Conservation (phyloP, 2,329 filamentous ascomycete genomes). For the Stachybotrys chartarum region DNA sequence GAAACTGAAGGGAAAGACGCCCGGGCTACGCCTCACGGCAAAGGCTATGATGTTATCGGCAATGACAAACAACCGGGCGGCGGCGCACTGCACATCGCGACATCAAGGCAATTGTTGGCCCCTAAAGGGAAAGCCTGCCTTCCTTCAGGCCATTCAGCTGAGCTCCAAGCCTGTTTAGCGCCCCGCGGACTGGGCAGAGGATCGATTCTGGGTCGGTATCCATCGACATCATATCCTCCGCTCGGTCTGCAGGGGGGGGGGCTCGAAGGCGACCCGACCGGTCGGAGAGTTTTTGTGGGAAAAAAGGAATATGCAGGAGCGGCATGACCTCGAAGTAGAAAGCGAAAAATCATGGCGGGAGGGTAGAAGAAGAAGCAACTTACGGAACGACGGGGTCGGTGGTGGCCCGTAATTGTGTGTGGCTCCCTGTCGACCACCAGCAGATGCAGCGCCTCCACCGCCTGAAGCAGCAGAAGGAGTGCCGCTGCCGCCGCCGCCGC, state of each 20-base stretch:
- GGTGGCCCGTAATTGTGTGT: slow-evolving; percentile 20
- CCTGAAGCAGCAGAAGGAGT: too few species aligned
- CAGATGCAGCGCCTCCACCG: neutral
- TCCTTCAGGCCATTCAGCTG: neutral
- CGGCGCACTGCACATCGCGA: neutral
- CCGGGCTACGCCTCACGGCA: too few species aligned
- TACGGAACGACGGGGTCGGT: slow-evolving; percentile 46
- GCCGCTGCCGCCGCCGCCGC: neutral
- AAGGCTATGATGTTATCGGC: too few species aligned
- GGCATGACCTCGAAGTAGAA: neutral
- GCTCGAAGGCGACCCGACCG: neutral
- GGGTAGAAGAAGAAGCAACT: slow-evolving; percentile 16
- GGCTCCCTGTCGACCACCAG: neutral
- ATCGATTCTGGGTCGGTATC: neutral
- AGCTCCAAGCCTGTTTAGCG: neutral
- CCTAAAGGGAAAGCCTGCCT: neutral
- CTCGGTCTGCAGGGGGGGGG: neutral
- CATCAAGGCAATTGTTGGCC: neutral
- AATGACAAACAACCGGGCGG: too few species aligned
- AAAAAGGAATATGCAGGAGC: neutral
- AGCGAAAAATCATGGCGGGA: neutral
- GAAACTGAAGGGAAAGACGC: too few species aligned
- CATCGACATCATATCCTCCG: neutral
- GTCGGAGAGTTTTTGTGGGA: neutral
- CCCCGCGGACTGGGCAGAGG: neutral